Evolutionary conservation across 257 asterid genomes (phyloP), one percentile per base, ranked within the genome.

Genomic region (Plantago ovata): DNA sequence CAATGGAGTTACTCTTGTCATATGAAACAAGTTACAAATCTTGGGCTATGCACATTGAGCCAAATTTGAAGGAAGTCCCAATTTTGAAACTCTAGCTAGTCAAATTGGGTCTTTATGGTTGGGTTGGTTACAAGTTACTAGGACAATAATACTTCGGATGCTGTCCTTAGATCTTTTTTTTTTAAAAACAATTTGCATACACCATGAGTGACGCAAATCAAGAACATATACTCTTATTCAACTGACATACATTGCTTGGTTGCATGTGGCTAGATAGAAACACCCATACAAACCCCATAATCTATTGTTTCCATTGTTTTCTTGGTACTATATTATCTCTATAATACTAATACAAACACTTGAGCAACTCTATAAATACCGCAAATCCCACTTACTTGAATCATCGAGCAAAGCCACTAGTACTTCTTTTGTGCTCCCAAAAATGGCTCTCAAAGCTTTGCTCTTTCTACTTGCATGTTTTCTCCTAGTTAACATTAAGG

Each of bases 401-500:
- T 16, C 36, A 41, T 23, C 16, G 13, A 4, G 9, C 12, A 9
- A 41, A 22, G 19, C 21, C 41, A 41, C 23, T 38, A 13, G n/a
- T n/a, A 41, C 39, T 56, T 50, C 39, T 41, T 48, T 16, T 49
- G 55, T 11, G 7, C 8, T 39, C 13, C 24, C 4, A 4, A 36
- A 63, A 53, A 79, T 79, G 86, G 77, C 70, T 64, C 67, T 67
- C 45, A 78, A 74, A 59, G 41, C 48, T 60, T 22, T 66, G 45
- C 68, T 75, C n/a, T 32, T 81, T 28, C 47, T 74, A 45, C 63
- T 77, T 9, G 71, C 82, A 1, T 58, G 69, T 52, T 63, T 76
- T 52, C 78, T 84, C 63, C 69, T 78, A 2, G 40, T 72, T 49
- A 69, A 67, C 62, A 64, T 78, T 15, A 62, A 48, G 73, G 88